Conservation (phyloP, 2,329 filamentous ascomycete genomes). For the Hypomyces perniciosus region DNA sequence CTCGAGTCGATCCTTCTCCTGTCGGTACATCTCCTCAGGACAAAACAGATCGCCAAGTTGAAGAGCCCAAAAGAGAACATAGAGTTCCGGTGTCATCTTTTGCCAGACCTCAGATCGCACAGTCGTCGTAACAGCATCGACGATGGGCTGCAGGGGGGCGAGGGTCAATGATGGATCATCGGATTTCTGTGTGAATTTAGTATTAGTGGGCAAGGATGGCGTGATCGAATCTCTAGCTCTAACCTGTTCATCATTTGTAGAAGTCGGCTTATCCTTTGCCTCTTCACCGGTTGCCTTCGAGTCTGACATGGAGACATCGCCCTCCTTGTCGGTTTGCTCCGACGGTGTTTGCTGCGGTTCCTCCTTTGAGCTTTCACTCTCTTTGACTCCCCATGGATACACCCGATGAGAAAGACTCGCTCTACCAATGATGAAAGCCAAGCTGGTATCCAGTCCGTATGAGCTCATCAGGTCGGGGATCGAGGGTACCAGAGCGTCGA, state of each 20-base stretch:
- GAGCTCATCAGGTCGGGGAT: slow-evolving; percentile 68
- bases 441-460: slow-evolving; percentile 70
- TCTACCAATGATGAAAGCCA: slow-evolving; percentile 82
- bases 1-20: slow-evolving; percentile 64
- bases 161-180: slow-evolving; percentile 29
- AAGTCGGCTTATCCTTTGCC: slow-evolving; percentile 21
- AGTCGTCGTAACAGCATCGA: slow-evolving; percentile 58
- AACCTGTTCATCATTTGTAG: slow-evolving; percentile 29
- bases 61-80: slow-evolving; percentile 87
- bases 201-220: slow-evolving; percentile 20
- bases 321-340: slow-evolving; percentile 42
- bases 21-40: slow-evolving; percentile 69
- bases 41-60: slow-evolving; percentile 75
- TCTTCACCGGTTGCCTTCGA: slow-evolving; percentile 25
- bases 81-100: slow-evolving; percentile 73
- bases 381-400: slow-evolving; percentile 36
- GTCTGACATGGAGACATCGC: slow-evolving; percentile 49
- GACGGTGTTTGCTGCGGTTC: slow-evolving; percentile 22
- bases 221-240: slow-evolving; percentile 13
- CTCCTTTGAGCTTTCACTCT: slow-evolving; percentile 22
- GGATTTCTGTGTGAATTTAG: slow-evolving; percentile 24
- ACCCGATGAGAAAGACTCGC: slow-evolving; percentile 66
- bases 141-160: slow-evolving; percentile 58
- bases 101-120: slow-evolving; percentile 60
- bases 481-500: slow-evolving; percentile 71